Conservation (phyloP, 192 early-diverging fungal species). For the Coemansia furcata region DNA sequence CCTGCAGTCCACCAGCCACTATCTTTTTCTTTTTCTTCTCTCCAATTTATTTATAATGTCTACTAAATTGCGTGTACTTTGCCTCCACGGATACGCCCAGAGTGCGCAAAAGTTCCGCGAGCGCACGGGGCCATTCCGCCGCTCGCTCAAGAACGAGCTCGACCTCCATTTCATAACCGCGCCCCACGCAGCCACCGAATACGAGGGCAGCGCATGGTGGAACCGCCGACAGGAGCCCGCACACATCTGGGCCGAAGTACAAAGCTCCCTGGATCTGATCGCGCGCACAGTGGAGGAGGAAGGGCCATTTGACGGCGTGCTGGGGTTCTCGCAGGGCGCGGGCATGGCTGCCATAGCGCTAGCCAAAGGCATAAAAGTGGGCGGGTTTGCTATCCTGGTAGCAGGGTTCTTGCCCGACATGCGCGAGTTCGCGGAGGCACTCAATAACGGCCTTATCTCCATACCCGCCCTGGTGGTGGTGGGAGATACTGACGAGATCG, state of each 20-base stretch:
- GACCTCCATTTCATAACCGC: conserved; percentile 26
- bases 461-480: conserved; percentile 17
- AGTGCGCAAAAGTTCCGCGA: conserved; percentile 35
- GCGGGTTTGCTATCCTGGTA: conserved; percentile 22
- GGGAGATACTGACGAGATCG: conserved; percentile 23
- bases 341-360: conserved; percentile 32
- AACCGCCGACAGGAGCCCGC: conserved; percentile 4
- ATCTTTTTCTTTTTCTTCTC: background rate
- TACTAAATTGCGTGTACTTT: conserved; percentile 30
- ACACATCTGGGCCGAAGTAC: conserved; percentile 15
- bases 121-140: conserved; percentile 41
- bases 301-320: conserved; percentile 38
- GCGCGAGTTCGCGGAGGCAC: conserved; percentile 8
- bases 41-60: background rate
- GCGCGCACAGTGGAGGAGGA: background rate
- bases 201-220: conserved; percentile 30
- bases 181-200: conserved; percentile 23
- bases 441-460: background rate
- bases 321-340: conserved; percentile 49
- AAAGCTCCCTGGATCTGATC: conserved; percentile 2
- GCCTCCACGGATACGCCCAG: conserved; percentile 52
- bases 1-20: too few relatives aligned
- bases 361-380: background rate
- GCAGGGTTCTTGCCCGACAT: conserved; percentile 27
- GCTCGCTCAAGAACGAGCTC: conserved; percentile 12